Evolutionary conservation across 768 basidiomycete species (phyloP).

Genomic region (Lactifluus hygrophoroides): DNA sequence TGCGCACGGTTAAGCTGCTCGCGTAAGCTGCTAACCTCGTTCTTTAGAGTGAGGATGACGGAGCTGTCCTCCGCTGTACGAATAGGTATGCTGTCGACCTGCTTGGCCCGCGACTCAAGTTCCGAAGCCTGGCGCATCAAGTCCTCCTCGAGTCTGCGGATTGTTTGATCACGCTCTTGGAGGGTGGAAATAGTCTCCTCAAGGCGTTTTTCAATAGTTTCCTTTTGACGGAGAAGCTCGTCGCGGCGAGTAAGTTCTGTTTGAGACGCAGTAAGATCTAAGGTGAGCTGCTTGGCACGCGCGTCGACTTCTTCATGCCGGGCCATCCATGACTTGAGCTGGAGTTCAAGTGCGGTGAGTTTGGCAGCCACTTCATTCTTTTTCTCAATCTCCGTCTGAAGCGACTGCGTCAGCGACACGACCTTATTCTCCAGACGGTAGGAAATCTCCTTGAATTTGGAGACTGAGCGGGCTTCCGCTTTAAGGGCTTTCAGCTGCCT

Average conservation of each 20-base stretch:
- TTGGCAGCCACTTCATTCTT: conserved; percentile 79
- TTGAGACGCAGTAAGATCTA: conserved; percentile 60
- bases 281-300: conserved; percentile 63
- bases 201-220: conserved; percentile 67
- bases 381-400: conserved; percentile 86
- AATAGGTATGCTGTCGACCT: conserved; percentile 52
- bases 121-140: conserved; percentile 62
- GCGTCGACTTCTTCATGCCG: conserved; percentile 83
- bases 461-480: conserved; percentile 91
- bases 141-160: conserved; percentile 75
- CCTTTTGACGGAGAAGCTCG: conserved; percentile 66
- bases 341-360: conserved; percentile 72
- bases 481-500: conserved; percentile 77
- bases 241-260: conserved; percentile 64
- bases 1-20: conserved; percentile 97
- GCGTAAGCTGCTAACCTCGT: conserved; percentile 83
- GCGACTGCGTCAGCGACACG: conserved; percentile 89
- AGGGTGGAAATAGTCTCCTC: conserved; percentile 69
- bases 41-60: conserved; percentile 82
- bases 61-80: conserved; percentile 77
- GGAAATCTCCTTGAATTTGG: conserved; percentile 98
- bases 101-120: conserved; percentile 68
- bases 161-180: conserved; percentile 75
- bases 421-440: conserved; percentile 99
- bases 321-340: conserved; percentile 75